Base-by-base conservation (phyloP, 495 filamentous ascomycete species). In the Bacidia gigantensis region DNA sequence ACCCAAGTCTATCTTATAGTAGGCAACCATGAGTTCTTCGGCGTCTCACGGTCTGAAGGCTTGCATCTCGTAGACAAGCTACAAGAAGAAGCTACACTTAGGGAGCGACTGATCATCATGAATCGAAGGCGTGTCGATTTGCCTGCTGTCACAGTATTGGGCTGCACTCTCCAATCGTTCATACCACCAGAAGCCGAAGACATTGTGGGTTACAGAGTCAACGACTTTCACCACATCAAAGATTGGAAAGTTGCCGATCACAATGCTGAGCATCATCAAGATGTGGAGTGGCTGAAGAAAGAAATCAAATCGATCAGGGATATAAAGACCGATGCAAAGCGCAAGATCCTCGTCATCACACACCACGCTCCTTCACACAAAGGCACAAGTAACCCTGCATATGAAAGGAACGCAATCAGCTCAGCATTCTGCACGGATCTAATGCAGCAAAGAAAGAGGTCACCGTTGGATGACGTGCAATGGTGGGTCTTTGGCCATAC, bases 401-500 rank as follows among this genome's bases (percentile, higher is more conserved):
- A 78, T 39, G 58, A 59, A 3, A 48, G 65, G 3, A 75, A 65
- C 44, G 64, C 66, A 11, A 67, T 69, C 67, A 63, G 46, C 2
- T 62, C 60, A 21, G 74, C 73, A 2, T 80, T 79, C 65, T 71
- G 60, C 9, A 77, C 74, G 1, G 73, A 80, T 60, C 17, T 80
- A 0, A 46, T 78, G 81, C 52, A 85, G 86, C 24, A 82, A 65
- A 26, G 84, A 68, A 61, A 85, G 68, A 57, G 87, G 87, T 3
- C 67, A 69, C 2, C 62, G 64, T 5, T 54, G 50, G 42, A 65
- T 50, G 42, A 56, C 51, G 67, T 73, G 23, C 67, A 67, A 55
- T 46, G 49, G 5, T 79, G 74, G 75, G 62, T 73, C 0, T 80
- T 73, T 64, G 78, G 77, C 1, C 70, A 78, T 42, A 79, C 75